Conservation (phyloP, 2,329 filamentous ascomycete genomes). For the Diaporthe batatas region DNA sequence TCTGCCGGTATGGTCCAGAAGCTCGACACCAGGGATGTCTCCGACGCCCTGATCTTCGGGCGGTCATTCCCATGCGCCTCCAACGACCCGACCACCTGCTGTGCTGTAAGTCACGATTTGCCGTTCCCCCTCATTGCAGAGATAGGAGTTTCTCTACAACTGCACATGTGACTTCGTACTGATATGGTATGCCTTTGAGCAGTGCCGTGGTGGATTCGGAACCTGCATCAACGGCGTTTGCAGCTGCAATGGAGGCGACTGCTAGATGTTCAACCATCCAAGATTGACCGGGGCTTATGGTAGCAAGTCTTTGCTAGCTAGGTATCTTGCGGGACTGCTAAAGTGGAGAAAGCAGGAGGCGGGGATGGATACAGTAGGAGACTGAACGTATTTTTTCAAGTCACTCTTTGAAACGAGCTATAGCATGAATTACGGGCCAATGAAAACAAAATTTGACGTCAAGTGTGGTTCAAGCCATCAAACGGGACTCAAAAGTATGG, state of each 20-base stretch:
- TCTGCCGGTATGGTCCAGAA: slow-evolving; percentile 32
- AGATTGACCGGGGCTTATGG: too few species aligned
- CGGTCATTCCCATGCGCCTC: slow-evolving; percentile 19
- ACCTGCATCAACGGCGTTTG: slow-evolving; percentile 36
- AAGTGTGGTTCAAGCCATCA: background rate
- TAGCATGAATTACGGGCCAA: slow-evolving; percentile 15
- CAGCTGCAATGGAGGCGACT: slow-evolving; percentile 35
- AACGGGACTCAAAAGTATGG: too few species aligned
- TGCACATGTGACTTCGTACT: background rate
- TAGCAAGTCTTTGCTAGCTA: background rate
- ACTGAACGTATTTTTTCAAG: background rate
- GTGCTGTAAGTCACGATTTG: slow-evolving; percentile 25
- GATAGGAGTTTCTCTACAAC: background rate
- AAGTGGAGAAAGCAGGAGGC: background rate
- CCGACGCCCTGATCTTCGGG: slow-evolving; percentile 20
- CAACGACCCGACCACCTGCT: slow-evolving; percentile 31
- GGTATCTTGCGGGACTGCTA: too few species aligned
- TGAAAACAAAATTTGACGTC: slow-evolving; percentile 18
- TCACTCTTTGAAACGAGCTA: slow-evolving; percentile 24
- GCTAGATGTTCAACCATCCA: slow-evolving; percentile 8
- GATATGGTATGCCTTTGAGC: background rate
- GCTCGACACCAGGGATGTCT: slow-evolving; percentile 21
- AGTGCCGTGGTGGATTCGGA: slow-evolving; percentile 37
- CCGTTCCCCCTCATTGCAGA: too few species aligned
- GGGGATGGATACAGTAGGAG: too few species aligned